Evolutionary conservation across 129 eudicot species (phyloP).

Genomic region (Centaurea solstitialis): DNA sequence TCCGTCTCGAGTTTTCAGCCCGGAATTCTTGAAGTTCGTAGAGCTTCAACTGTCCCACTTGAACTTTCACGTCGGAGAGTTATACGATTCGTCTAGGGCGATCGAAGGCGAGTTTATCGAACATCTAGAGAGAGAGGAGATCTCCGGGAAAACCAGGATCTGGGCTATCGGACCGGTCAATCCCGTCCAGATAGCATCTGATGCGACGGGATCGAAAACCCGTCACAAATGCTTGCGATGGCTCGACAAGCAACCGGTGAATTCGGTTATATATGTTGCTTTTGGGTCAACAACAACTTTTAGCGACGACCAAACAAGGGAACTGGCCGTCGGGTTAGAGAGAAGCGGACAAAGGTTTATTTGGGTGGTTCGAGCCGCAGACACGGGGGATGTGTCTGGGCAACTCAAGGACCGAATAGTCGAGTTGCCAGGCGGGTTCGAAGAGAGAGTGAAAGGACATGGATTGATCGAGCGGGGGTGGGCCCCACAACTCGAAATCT

Average conservation of each 20-base stretch:
- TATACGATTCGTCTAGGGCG: slow-evolving; percentile 44
- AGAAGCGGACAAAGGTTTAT: slow-evolving; percentile 23
- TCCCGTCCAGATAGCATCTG: neutral
- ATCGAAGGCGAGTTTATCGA: slow-evolving; percentile 40
- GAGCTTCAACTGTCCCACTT: neutral
- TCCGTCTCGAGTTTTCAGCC: neutral
- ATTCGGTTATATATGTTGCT: slow-evolving; percentile 38
- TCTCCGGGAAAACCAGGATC: slow-evolving; percentile 8
- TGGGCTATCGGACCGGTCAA: slow-evolving; percentile 43
- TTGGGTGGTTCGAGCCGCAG: slow-evolving; percentile 37
- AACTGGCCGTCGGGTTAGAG: slow-evolving; percentile 30
- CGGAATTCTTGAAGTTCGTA: slow-evolving; percentile 3
- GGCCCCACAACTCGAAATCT: slow-evolving; percentile 1
- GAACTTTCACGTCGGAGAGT: slow-evolving; percentile 21
- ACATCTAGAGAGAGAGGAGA: slow-evolving; percentile 2
- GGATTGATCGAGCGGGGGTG: slow-evolving; percentile 4
- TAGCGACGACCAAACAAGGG: slow-evolving; percentile 13
- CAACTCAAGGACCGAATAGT: neutral
- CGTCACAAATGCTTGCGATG: slow-evolving; percentile 32
- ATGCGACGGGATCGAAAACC: neutral
- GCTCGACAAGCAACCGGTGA: slow-evolving; percentile 41
- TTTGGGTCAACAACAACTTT: slow-evolving; percentile 40
- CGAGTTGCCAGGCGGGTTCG: slow-evolving; percentile 7
- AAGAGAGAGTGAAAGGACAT: neutral
- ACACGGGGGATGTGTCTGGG: slow-evolving; percentile 5